Evolutionary conservation across 306 rosid genomes (phyloP), one percentile per base, ranked within the genome.

Genomic region (Dryas drummondii): DNA sequence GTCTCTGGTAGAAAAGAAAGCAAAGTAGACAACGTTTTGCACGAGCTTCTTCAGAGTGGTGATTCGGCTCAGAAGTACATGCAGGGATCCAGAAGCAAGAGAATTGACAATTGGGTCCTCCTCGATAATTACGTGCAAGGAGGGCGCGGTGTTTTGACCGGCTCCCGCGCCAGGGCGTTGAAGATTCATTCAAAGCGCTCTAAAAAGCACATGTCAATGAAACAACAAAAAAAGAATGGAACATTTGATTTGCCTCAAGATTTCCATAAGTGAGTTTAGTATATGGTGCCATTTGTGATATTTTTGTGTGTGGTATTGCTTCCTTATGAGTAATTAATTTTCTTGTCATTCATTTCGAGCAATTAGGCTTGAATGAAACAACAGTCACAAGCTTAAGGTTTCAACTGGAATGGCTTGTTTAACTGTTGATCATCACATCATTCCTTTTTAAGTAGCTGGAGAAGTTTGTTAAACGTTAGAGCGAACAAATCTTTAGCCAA

Each of bases 121-220:
- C 96, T 94, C 42, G 97, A 94, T 80, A 86, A 87, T 75, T 71
- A 41, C 63, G 93, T 90, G 45, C 92, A 82, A 79, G 83, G 84
- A 58, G 83, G 84, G 54, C 78, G 78, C 17, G 45, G 80, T 5
- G 63, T 77, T 40, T 72, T 82, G 52, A 78, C 80, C 19, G 82
- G 86, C 60, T 86, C 89, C 76, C 88, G 74, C 19, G 67, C 77
- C 42, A 86, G 93, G 78, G 90, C 87, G 60, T 76, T 89, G 78
- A 86, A 7, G 74, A 74, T 78, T 53, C 92, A 86, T 86, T 94
- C 97, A 5, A 94, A 82, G 81, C 91, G 91, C 5, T 92, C 97
- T 14, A 90, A 86, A 86, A 90, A 69, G 80, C 87, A 67, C 75
- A 87, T 94, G 96, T 88, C 96, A 32, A 82, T 88, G 91, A 94